Base-by-base conservation (phyloP, 768 basidiomycete genomes). In the Kwoniella dejecticola region DNA sequence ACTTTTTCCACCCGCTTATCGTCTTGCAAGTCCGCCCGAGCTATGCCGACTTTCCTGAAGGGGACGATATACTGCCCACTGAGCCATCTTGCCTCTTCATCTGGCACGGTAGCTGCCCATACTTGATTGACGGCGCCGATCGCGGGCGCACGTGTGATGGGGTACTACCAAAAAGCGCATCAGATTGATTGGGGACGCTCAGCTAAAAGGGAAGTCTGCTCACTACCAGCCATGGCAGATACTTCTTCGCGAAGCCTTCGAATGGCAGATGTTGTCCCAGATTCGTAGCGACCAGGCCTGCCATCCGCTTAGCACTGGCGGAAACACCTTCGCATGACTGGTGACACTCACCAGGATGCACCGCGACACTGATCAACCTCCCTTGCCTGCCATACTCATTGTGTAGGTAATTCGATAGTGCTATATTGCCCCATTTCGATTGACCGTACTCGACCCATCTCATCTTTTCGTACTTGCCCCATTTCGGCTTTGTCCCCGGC, bases 401-500 rank as follows among this genome's bases (percentile, higher is more conserved):
- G 41, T 75, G 46, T 2, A 76, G 38, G 27, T 59, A 71, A 17
- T 61, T 65, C 3, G 71, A 67, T 1, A 71, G 46, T 5, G 74
- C 74, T n/a, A 76, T 66, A 57, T 70, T 54, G 1, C 68, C 71
- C 74, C 74, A 76, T 58, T 76, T 76, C 36, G 62, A 56, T 55
- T 71, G 71, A 13, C 71, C 74, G 55, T 76, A 76, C 24, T 76
- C 74, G 3, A 62, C 44, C 69, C 71, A 75, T 46, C 40, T 61
- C 38, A 19, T 41, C 21, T 50, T 55, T 44, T 72, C 72, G 26
- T 63, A 26, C 33, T 53, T 57, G 7, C 62, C 65, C 36, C 24
- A 41, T 33, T 15, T 45, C 12, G 48, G 49, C 21, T 50, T 60
- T 46, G 40, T 8, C 12, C 33, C 52, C 4, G n/a, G n/a, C n/a